Percentiles rank a stretch among this genome's conserved stretches.
Evolutionary conservation across 805 yeast species (phyloP).

Genomic region (Metahyphopichia silvanorum): DNA sequence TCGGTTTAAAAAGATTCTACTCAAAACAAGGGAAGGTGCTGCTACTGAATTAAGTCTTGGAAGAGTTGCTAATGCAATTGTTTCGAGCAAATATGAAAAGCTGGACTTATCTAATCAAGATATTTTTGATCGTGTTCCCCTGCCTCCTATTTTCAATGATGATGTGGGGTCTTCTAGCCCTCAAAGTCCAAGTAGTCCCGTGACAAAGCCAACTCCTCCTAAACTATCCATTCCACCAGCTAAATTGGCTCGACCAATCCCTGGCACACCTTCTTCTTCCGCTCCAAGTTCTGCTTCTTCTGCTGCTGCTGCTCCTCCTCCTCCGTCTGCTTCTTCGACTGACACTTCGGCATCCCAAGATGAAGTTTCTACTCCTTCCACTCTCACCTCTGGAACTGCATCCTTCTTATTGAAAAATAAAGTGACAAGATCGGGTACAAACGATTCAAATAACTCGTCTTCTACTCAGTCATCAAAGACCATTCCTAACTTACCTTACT

Average conservation of each 20-base stretch:
- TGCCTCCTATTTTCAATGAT: slow-evolving; percentile 17
- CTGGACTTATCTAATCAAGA: slow-evolving; percentile 1
- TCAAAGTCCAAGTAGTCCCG: neutral
- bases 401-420: neutral
- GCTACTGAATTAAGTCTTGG: slow-evolving; percentile 15
- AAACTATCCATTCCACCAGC: neutral
- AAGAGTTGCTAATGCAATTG: slow-evolving; percentile 30
- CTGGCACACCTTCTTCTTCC: too few relatives aligned
- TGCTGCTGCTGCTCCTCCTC: too few relatives aligned
- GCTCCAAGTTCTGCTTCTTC: too few relatives aligned
- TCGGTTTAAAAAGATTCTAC: slow-evolving; percentile 44
- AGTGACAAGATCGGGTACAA: neutral
- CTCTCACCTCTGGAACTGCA: neutral
- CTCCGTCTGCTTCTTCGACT: too few relatives aligned
- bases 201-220: too few relatives aligned
- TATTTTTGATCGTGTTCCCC: slow-evolving; percentile 11
- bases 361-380: too few relatives aligned
- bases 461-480: too few relatives aligned
- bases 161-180: neutral
- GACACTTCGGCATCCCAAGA: too few relatives aligned
- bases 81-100: slow-evolving; percentile 18
- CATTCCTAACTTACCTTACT: neutral
- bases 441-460: neutral
- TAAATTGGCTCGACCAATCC: neutral
- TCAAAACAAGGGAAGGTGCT: slow-evolving; percentile 16